Base-by-base conservation (phyloP, 495 filamentous ascomycete species). In the Penicillium coffeae region DNA sequence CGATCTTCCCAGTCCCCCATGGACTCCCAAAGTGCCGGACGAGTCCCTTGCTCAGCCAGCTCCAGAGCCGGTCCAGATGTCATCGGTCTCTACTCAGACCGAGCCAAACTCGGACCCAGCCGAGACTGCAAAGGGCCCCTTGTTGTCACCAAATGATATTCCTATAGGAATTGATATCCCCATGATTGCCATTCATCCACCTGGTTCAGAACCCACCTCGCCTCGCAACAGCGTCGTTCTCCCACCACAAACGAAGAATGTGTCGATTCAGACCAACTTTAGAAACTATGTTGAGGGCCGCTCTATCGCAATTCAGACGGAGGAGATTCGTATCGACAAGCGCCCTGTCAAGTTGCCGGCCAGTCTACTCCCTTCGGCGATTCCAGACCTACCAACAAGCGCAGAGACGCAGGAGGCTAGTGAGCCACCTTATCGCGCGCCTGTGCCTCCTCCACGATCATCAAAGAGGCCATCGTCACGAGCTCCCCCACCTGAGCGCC, bases 261-360 rank as follows among this genome's bases (percentile, higher is more conserved):
- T 74, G 13, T 73, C 73, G 25, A 78, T 76, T 42, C 83, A 86
- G 55, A 73, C 74, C 27, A 63, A 61, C 32, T 66, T 74, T 42
- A 54, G 70, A 6, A 45, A 66, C 13, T 44, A 62, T n/a, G 51
- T 63, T 3, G 61, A 70, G 19, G 60, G 60, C 12, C 64, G 66
- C 15, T 83, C 82, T 16, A 66, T 75, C 21, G 73, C 71, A 3
- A 80, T 95, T 36, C 94, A 98, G 72, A 98, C 93, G 8, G 90
- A 96, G 47, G 84, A 86, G 51, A 95, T 96, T 51, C 73, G 83
- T 37, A 75, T 90, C 14, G 90, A 91, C 62, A 79, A 78, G 68
- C 78, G 89, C 44, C 73, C 85, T 21, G 76, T 83, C 35, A 86
- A 80, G 58, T 68, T 96, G 14, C 87, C 89, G 16, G 79, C 86